Base-by-base conservation (phyloP, 768 basidiomycete species). In the Lentinus brumalis region DNA sequence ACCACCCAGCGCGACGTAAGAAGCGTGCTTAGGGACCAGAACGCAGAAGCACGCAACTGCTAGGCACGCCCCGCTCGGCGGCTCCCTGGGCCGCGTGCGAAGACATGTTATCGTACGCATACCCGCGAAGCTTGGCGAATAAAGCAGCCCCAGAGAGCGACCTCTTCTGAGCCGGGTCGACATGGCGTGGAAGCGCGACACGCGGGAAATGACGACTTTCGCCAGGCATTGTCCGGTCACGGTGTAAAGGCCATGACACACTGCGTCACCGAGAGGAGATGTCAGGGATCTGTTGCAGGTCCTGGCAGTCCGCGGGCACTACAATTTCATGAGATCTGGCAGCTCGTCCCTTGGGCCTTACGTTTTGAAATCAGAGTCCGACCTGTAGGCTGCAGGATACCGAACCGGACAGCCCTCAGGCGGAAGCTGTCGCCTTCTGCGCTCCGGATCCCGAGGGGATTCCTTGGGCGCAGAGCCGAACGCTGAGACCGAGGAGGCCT, bases 61-160 rank as follows among this genome's bases (percentile, higher is more conserved):
- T 44, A 47, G 62, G 62, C 57, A 59, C 62, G 32, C 38, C 29
- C 41, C n/a, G 29, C 51, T 49, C 40, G 40, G 49, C 41, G 18
- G 49, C 14, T 44, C 16, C 42, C 50, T 32, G 50, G 39, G 51
- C 42, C 44, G 53, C 57, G 57, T 55, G 35, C 54, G 54, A 40
- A 41, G n/a, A 18, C 29, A 49, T 45, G 42, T 29, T 30, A 40
- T 47, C 50, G 38, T 40, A n/a, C 39, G 26, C 42, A 26, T 49
- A 59, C 57, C 62, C 62, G 62, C 62, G 62, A 63, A 63, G 53
- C 57, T 63, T 59, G 62, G 15, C 47, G 26, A 26, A 15, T 41
- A 45, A 18, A 32, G 40, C 42, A 31, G 14, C 12, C 11, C 54
- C 45, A 26, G 46, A 14, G 15, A 9, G 3, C 5, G 15, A 10